phyloP scores from a whole-genome alignment of 2,329 filamentous ascomycete species.

The Torrubiellomyces zombiae region DNA sequence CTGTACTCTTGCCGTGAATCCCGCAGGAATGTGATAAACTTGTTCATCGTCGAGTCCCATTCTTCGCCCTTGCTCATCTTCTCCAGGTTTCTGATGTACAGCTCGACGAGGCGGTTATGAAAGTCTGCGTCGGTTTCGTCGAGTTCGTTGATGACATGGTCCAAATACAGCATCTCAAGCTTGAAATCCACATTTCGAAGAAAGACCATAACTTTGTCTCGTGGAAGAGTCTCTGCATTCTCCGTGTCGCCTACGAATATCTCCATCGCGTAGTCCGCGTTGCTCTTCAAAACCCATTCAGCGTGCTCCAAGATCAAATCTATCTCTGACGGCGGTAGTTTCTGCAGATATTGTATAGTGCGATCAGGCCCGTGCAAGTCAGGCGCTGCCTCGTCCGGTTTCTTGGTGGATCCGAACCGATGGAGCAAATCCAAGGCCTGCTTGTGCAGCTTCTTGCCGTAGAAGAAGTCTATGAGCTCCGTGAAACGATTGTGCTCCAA shows the following conservation, averaged over 20 bases:
- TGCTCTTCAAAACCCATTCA: conserved; percentile 64
- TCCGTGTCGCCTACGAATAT: conserved; percentile 86
- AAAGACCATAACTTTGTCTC: conserved; percentile 59
- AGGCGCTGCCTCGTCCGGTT: conserved; percentile 32
- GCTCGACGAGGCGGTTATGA: conserved; percentile 66
- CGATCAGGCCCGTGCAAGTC: conserved; percentile 62
- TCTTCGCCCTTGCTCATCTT: conserved; percentile 25
- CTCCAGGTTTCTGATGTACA: conserved; percentile 43
- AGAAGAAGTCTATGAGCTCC: conserved; percentile 93
- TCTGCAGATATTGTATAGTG: conserved; percentile 82
- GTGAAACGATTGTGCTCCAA: conserved; percentile 79
- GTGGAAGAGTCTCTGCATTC: conserved; percentile 79
- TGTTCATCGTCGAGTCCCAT: conserved; percentile 42
- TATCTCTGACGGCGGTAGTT: conserved; percentile 69
- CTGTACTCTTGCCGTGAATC: conserved; percentile 63
- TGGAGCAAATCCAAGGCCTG: conserved; percentile 70
- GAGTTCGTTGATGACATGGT: conserved; percentile 79
- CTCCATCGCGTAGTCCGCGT: conserved; percentile 70
- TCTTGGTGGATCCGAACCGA: conserved; percentile 54
- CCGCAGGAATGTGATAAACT: conserved; percentile 58
- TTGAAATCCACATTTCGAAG: conserved; percentile 50
- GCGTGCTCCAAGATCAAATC: conserved; percentile 85
- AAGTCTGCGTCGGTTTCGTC: conserved; percentile 73
- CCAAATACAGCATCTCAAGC: conserved; percentile 68
- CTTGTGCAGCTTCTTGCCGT: conserved; percentile 83